A percentile compares a stretch with the other conserved stretches of the same genome.
These are phyloP conservation scores for Hericium alpestre DNA, from an alignment of 768 basidiomycete species.

Conservation along the genomic window DNA sequence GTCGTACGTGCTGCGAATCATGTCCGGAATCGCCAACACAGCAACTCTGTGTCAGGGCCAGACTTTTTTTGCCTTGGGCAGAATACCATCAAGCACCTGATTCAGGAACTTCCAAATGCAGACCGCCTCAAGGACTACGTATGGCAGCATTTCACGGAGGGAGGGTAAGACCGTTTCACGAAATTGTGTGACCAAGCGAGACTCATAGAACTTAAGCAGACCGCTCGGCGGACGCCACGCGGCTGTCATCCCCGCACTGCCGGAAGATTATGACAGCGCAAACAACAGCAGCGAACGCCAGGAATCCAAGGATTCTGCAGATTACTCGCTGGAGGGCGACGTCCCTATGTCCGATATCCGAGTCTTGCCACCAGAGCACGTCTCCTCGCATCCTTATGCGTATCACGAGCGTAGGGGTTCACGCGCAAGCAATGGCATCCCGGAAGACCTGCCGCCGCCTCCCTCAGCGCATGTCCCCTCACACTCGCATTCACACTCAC, in stretches of 20 bases:
- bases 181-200: background rate
- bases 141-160: conserved; percentile 79
- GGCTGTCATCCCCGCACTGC: conserved; percentile 69
- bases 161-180: conserved; percentile 50
- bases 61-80: conserved; percentile 84
- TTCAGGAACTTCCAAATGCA: conserved; percentile 74
- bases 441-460: conserved; percentile 8
- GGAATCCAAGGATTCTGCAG: background rate
- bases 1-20: conserved; percentile 77
- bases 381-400: conserved; percentile 2
- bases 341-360: conserved; percentile 7
- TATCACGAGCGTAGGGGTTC: conserved; percentile 5
- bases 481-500: conserved; percentile 16
- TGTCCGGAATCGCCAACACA: conserved; percentile 72
- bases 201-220: conserved; percentile 20
- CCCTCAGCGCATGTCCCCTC: conserved; percentile 14
- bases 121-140: conserved; percentile 69
- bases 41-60: conserved; percentile 79
- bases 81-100: conserved; percentile 82
- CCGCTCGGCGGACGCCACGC: conserved; percentile 75
- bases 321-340: conserved; percentile 3
- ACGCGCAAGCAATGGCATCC: conserved; percentile 8
- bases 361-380: conserved; percentile 3
- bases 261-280: conserved; percentile 56
- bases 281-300: conserved; percentile 13